Percentiles rank a stretch among this genome's conserved stretches.
phyloP scores from a whole-genome alignment of 805 yeast genomes.

The Wickerhamiella occidentalis region DNA sequence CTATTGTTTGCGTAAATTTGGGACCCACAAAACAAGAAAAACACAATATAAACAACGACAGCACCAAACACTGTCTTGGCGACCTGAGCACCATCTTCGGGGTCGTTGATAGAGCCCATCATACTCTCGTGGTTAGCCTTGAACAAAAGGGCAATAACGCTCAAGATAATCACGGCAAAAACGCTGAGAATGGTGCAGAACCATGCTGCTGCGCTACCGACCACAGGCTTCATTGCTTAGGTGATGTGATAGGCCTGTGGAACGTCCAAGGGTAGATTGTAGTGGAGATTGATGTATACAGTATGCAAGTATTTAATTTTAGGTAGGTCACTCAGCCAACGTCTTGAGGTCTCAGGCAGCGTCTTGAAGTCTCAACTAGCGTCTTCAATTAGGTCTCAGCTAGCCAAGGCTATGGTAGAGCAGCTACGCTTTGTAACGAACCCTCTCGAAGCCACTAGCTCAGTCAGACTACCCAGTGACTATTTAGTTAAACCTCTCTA shows the following conservation, averaged over 20 bases:
- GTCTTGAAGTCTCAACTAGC: no score
- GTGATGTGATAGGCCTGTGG: background rate
- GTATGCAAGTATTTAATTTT: no score
- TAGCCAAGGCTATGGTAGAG: no score
- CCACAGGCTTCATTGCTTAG: constrained; percentile 26
- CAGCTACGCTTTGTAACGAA: no score
- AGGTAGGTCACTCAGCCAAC: no score
- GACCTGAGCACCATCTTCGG: constrained; percentile 86
- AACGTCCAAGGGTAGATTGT: no score
- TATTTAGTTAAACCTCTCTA: no score
- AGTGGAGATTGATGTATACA: no score
- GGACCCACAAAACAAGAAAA: constrained; percentile 82
- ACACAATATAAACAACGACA: constrained; percentile 64
- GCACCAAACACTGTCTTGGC: constrained; percentile 87
- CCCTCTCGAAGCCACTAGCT: no score
- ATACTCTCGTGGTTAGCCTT: constrained; percentile 72
- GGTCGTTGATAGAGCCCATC: constrained; percentile 85
- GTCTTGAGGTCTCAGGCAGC: no score
- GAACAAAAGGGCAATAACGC: constrained; percentile 76
- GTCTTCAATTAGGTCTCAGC: no score
- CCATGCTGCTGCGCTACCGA: constrained; percentile 71
- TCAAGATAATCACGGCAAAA: constrained; percentile 77
- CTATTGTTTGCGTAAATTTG: constrained; percentile 31
- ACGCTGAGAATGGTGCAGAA: constrained; percentile 88
- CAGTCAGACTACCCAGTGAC: no score